Evolutionary conservation across 75 land plant genomes (phyloP), one percentile per base, ranked within the genome.

Genomic region (Azolla pinnata): DNA sequence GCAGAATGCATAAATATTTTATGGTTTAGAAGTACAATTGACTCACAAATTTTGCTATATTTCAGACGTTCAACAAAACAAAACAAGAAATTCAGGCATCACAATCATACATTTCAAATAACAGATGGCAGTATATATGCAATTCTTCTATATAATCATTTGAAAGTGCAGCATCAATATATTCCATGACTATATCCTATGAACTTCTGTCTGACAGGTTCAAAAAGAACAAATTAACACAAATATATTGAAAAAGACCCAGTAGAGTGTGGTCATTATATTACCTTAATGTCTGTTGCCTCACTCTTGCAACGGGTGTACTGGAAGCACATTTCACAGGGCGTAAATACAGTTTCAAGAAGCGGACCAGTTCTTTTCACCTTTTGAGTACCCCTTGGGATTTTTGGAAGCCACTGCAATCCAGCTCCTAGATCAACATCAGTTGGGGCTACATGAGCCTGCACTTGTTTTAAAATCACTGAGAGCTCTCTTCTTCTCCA

Each of bases 361-460:
- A 95, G 62, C 44, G 96, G 90, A 54, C 99, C 99, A 46, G 99
- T 89, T 30, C 99, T 81, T 78, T 86, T 85, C 19, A 81, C 81
- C 68, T 95, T 78, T 33, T 80, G 83, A 8, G 96, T 78, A 46
- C 78, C 82, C 47, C 85, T 64, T 40, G 64, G 87, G 65, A 95
- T 89, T 83, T 83, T 88, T 29, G 90, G 96, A 50, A 95, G 79
- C 99, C 99, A 95, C 59, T 95, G 99, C 17, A 95, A 31, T 33
- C 99, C 99, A 62, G 99, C 99, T 44, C 96, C 99, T 31, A 90
- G 99, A 62, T 95, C 99, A 59, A 95, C 99, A 81, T 95, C 99
- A 31, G 99, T 95, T 18, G 99, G 99, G 26, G 99, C 99, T 52
- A 89, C 96, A 80, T 95, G 99, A 59, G 99, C 99, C 62, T 95